Conservation (phyloP, 1,284 basidiomycete genomes). For the Takashimella koratensis region DNA sequence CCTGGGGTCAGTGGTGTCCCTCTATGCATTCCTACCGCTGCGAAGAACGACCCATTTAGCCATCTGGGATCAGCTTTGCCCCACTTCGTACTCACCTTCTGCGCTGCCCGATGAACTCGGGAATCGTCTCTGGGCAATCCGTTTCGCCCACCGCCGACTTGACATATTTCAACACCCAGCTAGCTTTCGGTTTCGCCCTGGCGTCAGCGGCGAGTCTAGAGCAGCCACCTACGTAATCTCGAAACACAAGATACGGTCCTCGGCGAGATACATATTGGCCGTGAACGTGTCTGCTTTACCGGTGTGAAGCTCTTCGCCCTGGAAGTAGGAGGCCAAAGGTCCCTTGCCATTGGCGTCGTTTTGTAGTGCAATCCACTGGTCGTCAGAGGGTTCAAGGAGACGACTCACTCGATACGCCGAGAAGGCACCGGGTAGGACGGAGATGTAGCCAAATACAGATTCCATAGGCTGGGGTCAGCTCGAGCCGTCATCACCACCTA, state of each 20-base stretch:
- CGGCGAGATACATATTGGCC: constrained; percentile 55
- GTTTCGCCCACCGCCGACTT: constrained; percentile 94
- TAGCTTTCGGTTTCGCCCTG: constrained; percentile 74
- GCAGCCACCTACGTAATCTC: constrained; percentile 64
- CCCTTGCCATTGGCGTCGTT: constrained; percentile 83
- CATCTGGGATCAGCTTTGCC: constrained; percentile 29
- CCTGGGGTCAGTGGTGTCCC: constrained; percentile 14
- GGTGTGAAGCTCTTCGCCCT: constrained; percentile 87
- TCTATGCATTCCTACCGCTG: constrained; percentile 54
- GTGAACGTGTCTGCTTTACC: constrained; percentile 93
- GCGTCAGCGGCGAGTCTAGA: constrained; percentile 1
- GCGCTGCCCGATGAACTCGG: constrained; percentile 88
- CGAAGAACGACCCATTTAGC: constrained; percentile 83
- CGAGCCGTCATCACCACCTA: not conserved
- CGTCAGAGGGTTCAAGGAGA: not conserved
- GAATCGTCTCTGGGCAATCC: constrained; percentile 87
- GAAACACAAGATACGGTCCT: constrained; percentile 90
- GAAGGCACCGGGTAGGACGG: constrained; percentile 79
- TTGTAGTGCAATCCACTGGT: constrained; percentile 54
- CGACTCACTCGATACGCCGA: constrained; percentile 65
- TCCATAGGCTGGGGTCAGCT: constrained; percentile 61
- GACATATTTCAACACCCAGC: constrained; percentile 95
- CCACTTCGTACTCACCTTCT: constrained; percentile 58
- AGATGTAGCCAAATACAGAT: constrained; percentile 85
- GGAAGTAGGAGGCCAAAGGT: constrained; percentile 92